These are phyloP conservation scores for Tricholomella constricta DNA, from an alignment of 768 basidiomycete species.

Conservation along the genomic window DNA sequence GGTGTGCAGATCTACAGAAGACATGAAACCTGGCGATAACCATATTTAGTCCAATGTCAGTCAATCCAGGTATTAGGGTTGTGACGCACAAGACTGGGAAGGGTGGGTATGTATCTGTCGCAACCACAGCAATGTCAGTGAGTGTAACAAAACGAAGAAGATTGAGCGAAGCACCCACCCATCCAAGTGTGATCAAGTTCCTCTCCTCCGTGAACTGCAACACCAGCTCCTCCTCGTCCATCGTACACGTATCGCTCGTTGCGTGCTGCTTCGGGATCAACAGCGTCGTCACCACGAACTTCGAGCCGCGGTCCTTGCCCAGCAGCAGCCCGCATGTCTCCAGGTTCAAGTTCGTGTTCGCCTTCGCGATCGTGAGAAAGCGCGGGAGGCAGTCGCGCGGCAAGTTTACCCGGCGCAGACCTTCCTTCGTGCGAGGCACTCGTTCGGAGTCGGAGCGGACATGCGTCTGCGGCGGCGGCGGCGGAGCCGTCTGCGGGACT, in stretches of 20 bases:
- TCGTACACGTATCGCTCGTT: constrained; percentile 89
- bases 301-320: constrained; percentile 63
- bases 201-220: constrained; percentile 83
- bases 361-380: constrained; percentile 75
- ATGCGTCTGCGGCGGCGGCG: constrained; percentile 10
- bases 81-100: constrained; percentile 80
- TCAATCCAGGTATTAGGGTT: no score
- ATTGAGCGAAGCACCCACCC: constrained; percentile 57
- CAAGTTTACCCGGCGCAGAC: constrained; percentile 48
- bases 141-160: constrained; percentile 2
- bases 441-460: constrained; percentile 18
- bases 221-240: constrained; percentile 88
- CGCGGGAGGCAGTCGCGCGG: constrained; percentile 74
- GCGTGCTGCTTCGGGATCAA: constrained; percentile 88
- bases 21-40: constrained; percentile 74
- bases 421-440: constrained; percentile 50
- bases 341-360: constrained; percentile 75
- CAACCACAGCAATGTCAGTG: neutral
- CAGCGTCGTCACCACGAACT: constrained; percentile 75
- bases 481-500: constrained; percentile 16
- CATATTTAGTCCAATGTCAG: constrained; percentile 5
- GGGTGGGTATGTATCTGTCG: constrained; percentile 97
- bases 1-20: constrained; percentile 90
- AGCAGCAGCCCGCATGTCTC: constrained; percentile 89
- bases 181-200: constrained; percentile 84